These are phyloP conservation scores for Pseudogymnoascus sp. DNA, from an alignment of 2,329 filamentous ascomycete genomes.

Conservation along the genomic window DNA sequence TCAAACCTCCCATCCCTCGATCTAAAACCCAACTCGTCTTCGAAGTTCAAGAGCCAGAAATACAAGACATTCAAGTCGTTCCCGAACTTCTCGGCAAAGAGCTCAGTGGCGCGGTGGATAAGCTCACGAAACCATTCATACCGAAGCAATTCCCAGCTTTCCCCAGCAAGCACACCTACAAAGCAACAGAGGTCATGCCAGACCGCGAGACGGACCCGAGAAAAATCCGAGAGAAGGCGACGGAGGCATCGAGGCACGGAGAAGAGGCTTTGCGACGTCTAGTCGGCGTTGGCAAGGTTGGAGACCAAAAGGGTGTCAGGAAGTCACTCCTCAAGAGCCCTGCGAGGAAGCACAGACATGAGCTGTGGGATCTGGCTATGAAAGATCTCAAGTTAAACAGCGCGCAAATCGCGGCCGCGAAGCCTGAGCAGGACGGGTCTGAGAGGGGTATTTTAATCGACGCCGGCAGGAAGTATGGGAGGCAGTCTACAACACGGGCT, in stretches of 20 bases:
- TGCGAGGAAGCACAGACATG: conserved; percentile 47
- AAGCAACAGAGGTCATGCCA: conserved; percentile 45
- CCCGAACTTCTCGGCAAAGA: conserved; percentile 38
- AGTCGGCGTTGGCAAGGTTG: conserved; percentile 55
- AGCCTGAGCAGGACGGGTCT: conserved; percentile 36
- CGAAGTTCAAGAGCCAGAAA: conserved; percentile 31
- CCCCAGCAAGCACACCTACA: conserved; percentile 58
- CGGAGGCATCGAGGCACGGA: conserved; percentile 52
- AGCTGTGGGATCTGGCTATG: conserved; percentile 57
- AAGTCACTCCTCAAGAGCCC: conserved; percentile 42
- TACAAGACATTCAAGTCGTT: conserved; percentile 37
- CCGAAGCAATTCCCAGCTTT: conserved; percentile 54
- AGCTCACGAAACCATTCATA: conserved; percentile 49
- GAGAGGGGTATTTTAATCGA: conserved; percentile 62
- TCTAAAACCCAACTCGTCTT: conserved; percentile 27
- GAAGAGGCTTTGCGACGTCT: conserved; percentile 55
- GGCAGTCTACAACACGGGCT: conserved; percentile 32
- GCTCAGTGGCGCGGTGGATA: conserved; percentile 52
- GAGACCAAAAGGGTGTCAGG: conserved; percentile 58
- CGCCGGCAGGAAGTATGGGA: conserved; percentile 44
- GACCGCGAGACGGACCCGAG: conserved; percentile 45
- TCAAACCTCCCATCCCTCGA: conserved; percentile 44
- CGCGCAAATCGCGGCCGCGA: conserved; percentile 27
- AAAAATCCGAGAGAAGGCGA: conserved; percentile 53
- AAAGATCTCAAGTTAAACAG: conserved; percentile 36